These are phyloP conservation scores for Porphyrellus cyaneotinctus DNA, from an alignment of 768 basidiomycete species.

Conservation along the genomic window DNA sequence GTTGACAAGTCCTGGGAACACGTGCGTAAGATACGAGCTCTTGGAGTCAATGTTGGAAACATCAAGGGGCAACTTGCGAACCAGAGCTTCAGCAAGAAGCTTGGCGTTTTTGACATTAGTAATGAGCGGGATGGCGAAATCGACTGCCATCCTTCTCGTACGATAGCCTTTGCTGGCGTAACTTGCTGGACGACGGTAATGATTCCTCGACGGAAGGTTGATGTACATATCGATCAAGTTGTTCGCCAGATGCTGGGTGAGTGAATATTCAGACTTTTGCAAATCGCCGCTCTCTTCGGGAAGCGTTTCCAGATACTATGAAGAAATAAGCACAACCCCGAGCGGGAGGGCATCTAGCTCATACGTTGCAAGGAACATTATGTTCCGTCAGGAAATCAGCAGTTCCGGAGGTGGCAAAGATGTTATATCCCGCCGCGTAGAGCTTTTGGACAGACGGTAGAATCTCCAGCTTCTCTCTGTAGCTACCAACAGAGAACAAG, in stretches of 20 bases:
- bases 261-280: constrained; percentile 96
- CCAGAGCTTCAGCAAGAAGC: constrained; percentile 88
- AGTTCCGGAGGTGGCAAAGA: constrained; percentile 96
- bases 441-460: constrained; percentile 93
- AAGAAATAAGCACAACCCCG: constrained; percentile 5
- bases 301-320: constrained; percentile 84
- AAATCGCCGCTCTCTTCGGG: constrained; percentile 67
- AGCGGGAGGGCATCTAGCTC: constrained; percentile 4
- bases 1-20: constrained; percentile 90
- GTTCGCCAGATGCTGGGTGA: constrained; percentile 94
- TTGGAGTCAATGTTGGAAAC: constrained; percentile 91
- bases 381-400: constrained; percentile 98
- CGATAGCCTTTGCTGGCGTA: constrained; percentile 97
- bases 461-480: constrained; percentile 95
- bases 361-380: constrained; percentile 90
- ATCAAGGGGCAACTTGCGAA: constrained; percentile 85
- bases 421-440: constrained; percentile 88
- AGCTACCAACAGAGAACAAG: constrained; percentile 93
- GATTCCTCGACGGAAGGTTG: constrained; percentile 97
- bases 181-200: constrained; percentile 93
- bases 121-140: constrained; percentile 95
- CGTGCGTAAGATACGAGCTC: constrained; percentile 85
- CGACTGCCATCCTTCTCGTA: constrained; percentile 97
- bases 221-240: constrained; percentile 99
- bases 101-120: constrained; percentile 99